phyloP scores from a whole-genome alignment of 768 basidiomycete species.

The Coprinellus micaceus region DNA sequence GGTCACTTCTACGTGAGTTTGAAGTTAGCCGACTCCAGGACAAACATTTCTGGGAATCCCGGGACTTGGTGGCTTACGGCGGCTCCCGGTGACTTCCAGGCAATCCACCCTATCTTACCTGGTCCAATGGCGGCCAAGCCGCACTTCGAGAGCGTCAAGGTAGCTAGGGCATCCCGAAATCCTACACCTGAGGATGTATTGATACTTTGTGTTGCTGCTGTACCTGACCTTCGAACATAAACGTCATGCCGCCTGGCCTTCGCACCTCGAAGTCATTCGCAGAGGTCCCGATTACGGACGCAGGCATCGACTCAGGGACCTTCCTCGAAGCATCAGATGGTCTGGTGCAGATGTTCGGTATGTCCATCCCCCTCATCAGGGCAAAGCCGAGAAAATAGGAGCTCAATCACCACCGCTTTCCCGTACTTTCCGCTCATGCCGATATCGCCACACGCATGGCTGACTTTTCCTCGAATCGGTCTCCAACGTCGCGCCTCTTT shows the following conservation, averaged over 20 bases:
- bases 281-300: slow-evolving; percentile 72
- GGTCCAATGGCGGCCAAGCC: background rate
- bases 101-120: too few relatives aligned
- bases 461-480: background rate
- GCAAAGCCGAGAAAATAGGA: background rate
- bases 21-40: too few relatives aligned
- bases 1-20: too few relatives aligned
- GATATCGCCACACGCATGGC: slow-evolving; percentile 12
- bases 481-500: background rate
- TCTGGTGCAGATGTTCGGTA: slow-evolving; percentile 70
- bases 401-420: background rate
- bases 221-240: background rate
- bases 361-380: slow-evolving; percentile 12
- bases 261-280: slow-evolving; percentile 68
- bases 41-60: too few relatives aligned
- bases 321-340: slow-evolving; percentile 92
- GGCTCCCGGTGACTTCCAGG: too few relatives aligned
- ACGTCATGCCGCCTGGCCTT: background rate
- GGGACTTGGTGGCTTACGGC: too few relatives aligned
- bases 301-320: slow-evolving; percentile 72
- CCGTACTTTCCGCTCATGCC: background rate
- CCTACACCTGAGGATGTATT: background rate
- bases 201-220: background rate
- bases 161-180: background rate
- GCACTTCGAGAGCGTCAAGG: background rate